Base-by-base conservation (phyloP, 2,329 filamentous ascomycete species). In the Botrytis fabae region DNA sequence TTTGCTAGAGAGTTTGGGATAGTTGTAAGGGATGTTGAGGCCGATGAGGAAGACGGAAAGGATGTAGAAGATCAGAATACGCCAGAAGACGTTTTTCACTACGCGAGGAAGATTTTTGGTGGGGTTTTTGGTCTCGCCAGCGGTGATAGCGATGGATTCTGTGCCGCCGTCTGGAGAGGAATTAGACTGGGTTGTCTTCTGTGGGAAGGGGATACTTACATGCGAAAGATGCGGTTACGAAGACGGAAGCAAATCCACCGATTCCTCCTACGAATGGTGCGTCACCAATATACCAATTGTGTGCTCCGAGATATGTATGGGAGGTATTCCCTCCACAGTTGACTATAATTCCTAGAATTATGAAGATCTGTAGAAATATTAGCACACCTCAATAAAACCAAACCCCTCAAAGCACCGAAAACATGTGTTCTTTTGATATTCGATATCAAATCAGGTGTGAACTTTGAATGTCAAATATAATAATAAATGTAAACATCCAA, bases 211-310 rank as follows among this genome's bases (percentile, higher is more conserved):
- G 1, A 18, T 28, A 51, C 86, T 83, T 79, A 83, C 83, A 91
- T 42, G 89, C 88, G 79, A 91, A 91, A 73, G 83, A 85, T 28
- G 87, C 87, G 0, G 86, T 89, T 20, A 89, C 87, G 75, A 89
- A 89, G 61, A 91, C 89, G 32, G 88, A 90, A 0, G 89, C 89
- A 76, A 92, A 91, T 1, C 89, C 89, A 57, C 89, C 89, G 28
- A 91, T 89, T 0, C 90, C 90, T 2, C 85, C 87, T 1, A 91
- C 89, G 76, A 92, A 91, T 0, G 90, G 90, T 2, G 89, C 89
- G 44, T 86, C 89, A 0, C 86, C 86, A 2, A 88, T 83, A 73
- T 87, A 83, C 86, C 88, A 91, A 78, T 90, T 85, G 73, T 85
- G 83, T 7, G 84, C 86, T 12, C 89, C 89, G 40, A 90, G 88